These are phyloP conservation scores for Neonectria sp. DNA, from an alignment of 2,329 filamentous ascomycete genomes.

Conservation along the genomic window DNA sequence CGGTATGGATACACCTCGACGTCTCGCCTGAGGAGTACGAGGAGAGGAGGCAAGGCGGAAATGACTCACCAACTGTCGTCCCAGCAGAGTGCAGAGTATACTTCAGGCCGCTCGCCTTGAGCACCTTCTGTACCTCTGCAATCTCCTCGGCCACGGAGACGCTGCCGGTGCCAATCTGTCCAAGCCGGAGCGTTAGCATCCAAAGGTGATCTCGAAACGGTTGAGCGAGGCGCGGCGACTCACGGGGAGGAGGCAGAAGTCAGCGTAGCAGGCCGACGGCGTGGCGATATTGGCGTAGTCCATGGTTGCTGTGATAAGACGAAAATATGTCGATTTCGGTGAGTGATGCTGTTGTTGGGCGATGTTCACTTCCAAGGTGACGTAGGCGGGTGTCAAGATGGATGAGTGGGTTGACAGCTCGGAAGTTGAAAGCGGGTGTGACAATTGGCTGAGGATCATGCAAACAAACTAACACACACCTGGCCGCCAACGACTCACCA, in stretches of 20 bases:
- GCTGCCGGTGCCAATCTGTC: constrained; percentile 82
- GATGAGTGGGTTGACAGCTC: constrained; percentile 6
- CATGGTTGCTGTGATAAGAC: constrained; percentile 43
- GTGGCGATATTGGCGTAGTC: constrained; percentile 71
- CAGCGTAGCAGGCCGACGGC: constrained; percentile 83
- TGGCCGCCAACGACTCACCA: constrained; percentile 33
- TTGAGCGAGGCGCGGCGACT: constrained; percentile 45
- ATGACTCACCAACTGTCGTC: constrained; percentile 85
- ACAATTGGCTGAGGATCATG: constrained; percentile 40
- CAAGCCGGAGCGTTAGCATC: constrained; percentile 20
- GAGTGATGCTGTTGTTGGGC: constrained; percentile 4
- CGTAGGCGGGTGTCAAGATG: constrained; percentile 6
- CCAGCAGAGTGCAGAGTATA: constrained; percentile 95
- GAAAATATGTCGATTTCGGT: not conserved
- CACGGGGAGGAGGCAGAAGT: constrained; percentile 93
- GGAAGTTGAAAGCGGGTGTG: constrained; percentile 19
- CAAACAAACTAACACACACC: constrained; percentile 12
- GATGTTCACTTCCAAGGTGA: constrained; percentile 12
- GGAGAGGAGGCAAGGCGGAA: constrained; percentile 15
- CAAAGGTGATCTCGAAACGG: not conserved
- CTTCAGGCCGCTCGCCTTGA: constrained; percentile 84
- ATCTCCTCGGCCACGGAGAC: constrained; percentile 87
- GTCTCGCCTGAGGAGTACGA: not conserved
- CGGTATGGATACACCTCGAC: not conserved
- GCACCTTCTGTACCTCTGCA: constrained; percentile 87